Evolutionary conservation across 305 asterid genomes (phyloP), one percentile per base, ranked within the genome.

Genomic region (Stenogyne calaminthoides): DNA sequence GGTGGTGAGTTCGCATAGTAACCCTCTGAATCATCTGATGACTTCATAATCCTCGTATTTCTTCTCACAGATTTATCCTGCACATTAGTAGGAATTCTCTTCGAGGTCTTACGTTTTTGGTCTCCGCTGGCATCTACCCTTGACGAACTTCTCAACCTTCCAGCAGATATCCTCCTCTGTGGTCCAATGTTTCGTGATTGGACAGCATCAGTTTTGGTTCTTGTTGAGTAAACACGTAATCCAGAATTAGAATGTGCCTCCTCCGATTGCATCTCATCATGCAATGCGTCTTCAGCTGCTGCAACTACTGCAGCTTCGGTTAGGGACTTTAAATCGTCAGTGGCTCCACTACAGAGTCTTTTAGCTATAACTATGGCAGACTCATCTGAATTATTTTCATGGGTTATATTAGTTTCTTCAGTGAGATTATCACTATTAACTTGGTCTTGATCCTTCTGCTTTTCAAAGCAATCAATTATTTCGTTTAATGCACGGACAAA

Each of bases 401-500:
- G 80, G 71, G 76, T 76, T 55, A 68, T 22, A 75, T 59, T 71
- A 67, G 78, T 77, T 67, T 81, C 88, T 80, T 78, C 80, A 11
- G 82, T 80, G 72, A 63, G 63, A 72, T 74, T 80, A 57, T 64
- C 78, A 67, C 76, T 69, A 71, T 67, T 67, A 57, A 32, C 80
- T 71, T 82, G 84, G 25, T 84, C 89, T 77, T 76, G 83, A 63
- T 75, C 82, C 84, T 80, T 92, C 86, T 84, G 67, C 75, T 90
- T 88, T 77, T 92, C 97, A 79, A 81, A 92, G 87, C 92, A 82
- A 47, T 80, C 88, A 58, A 90, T 78, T 55, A 95, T 95, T 84
- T 95, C 98, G n/a, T 78, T 86, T 66, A 90, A 78, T 19, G 98
- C 99, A 71, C 97, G 94, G 71, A 74, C 85, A 78, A 89, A 95